A percentile compares a stretch with the other conserved stretches of the same genome.
Evolutionary conservation across 495 filamentous ascomycete genomes (phyloP).

Genomic region (Trichoderma orchidacearum): DNA sequence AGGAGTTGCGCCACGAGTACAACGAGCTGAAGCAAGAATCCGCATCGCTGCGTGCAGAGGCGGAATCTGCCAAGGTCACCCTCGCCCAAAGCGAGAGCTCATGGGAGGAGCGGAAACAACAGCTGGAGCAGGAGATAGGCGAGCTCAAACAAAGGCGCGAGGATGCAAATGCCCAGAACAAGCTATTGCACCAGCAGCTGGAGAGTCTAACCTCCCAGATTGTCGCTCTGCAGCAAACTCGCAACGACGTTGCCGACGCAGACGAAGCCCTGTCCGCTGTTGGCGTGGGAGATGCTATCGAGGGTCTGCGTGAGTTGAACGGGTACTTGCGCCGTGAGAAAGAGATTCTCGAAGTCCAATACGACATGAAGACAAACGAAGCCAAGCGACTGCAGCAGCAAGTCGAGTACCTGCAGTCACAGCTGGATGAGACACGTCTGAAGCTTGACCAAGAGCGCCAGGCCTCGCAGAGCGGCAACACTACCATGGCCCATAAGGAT

Average conservation of each 20-base stretch:
- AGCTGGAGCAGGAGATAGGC: constrained; percentile 68
- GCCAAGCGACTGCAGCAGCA: constrained; percentile 78
- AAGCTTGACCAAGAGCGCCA: constrained; percentile 79
- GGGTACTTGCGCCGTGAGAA: constrained; percentile 89
- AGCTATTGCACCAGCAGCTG: constrained; percentile 74
- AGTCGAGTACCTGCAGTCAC: constrained; percentile 68
- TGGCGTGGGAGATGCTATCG: constrained; percentile 36
- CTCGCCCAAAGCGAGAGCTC: constrained; percentile 71
- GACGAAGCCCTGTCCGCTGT: constrained; percentile 21
- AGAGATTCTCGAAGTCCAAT: constrained; percentile 92
- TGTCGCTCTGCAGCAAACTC: constrained; percentile 57
- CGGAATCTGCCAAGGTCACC: constrained; percentile 65
- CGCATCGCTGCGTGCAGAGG: constrained; percentile 55
- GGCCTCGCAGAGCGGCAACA: constrained; percentile 58
- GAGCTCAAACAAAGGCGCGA: constrained; percentile 68
- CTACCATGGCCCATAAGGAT: constrained; percentile 64
- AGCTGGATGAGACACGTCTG: constrained; percentile 74
- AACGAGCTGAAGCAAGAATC: constrained; percentile 69
- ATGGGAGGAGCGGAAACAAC: constrained; percentile 68
- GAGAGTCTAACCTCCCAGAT: constrained; percentile 73
- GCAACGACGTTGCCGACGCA: constrained; percentile 36
- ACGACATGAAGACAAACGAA: constrained; percentile 76
- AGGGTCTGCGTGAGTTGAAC: constrained; percentile 77
- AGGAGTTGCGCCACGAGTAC: constrained; percentile 61
- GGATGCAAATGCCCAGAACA: constrained; percentile 73